phyloP scores from a whole-genome alignment of 2,329 filamentous ascomycete species.

The Acrocalymma vagum region DNA sequence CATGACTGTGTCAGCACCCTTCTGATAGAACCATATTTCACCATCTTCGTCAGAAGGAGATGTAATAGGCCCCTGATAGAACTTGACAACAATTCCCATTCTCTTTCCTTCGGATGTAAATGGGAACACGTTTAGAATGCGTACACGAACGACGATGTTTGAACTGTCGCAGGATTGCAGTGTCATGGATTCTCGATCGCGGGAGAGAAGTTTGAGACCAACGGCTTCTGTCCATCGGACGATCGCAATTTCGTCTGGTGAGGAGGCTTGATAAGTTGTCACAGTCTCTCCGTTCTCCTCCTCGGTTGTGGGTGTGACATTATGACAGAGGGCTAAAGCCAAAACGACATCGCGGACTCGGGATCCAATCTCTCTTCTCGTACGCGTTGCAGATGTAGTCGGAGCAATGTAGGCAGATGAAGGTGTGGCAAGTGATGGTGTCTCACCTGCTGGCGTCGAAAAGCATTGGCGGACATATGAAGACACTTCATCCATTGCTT shows the following conservation, averaged over 20 bases:
- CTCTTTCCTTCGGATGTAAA: slow-evolving; percentile 98
- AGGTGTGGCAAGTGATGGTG: slow-evolving; percentile 71
- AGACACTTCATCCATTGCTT: slow-evolving; percentile 97
- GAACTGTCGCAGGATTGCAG: slow-evolving; percentile 80
- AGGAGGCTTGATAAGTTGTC: slow-evolving; percentile 94
- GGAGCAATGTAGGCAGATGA: slow-evolving; percentile 74
- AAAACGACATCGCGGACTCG: slow-evolving; percentile 93
- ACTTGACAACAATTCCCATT: slow-evolving; percentile 96
- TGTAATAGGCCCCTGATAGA: slow-evolving; percentile 58
- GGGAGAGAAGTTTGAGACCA: slow-evolving; percentile 82
- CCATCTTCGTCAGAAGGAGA: slow-evolving; percentile 63
- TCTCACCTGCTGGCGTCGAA: slow-evolving; percentile 51
- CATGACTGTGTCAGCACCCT: slow-evolving; percentile 99
- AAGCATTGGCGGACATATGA: slow-evolving; percentile 89
- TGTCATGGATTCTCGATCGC: slow-evolving; percentile 86
- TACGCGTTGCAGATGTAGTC: slow-evolving; percentile 75
- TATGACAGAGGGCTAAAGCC: slow-evolving; percentile 92
- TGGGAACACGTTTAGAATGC: slow-evolving; percentile 92
- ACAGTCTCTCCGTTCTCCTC: slow-evolving; percentile 79
- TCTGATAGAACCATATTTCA: slow-evolving; percentile 98
- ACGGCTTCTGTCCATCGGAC: slow-evolving; percentile 95
- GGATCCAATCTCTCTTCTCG: slow-evolving; percentile 89
- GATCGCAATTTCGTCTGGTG: slow-evolving; percentile 97
- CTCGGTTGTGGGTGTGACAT: slow-evolving; percentile 91
- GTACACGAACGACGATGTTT: slow-evolving; percentile 79